A percentile compares a stretch with the other conserved stretches of the same genome.
Conservation (phyloP, 176 grass and related monocot genomes). For the Saccharum spontaneum region DNA sequence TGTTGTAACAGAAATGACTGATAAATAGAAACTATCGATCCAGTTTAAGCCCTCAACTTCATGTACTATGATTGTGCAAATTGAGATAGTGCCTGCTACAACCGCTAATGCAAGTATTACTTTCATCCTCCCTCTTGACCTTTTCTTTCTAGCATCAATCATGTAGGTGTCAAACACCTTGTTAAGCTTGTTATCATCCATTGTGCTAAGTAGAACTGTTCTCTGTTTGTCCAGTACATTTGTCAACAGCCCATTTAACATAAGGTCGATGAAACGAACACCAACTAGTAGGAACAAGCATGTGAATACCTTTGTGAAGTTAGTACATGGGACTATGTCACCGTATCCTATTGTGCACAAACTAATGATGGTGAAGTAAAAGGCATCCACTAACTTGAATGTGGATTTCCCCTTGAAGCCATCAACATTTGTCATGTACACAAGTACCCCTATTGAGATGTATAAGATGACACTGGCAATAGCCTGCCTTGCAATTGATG, state of each 20-base stretch:
- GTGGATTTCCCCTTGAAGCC: conserved; percentile 69
- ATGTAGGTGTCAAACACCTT: conserved; percentile 71
- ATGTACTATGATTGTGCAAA: conserved; percentile 65
- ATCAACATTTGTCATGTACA: conserved; percentile 57
- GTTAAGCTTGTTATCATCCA: conserved; percentile 77
- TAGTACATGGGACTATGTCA: conserved; percentile 69
- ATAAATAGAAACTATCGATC: conserved; percentile 70
- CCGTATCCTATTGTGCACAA: conserved; percentile 84
- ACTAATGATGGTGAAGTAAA: conserved; percentile 79
- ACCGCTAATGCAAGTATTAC: conserved; percentile 51
- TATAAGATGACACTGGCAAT: conserved; percentile 57
- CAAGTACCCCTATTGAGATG: conserved; percentile 56
- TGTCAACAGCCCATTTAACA: conserved; percentile 58
- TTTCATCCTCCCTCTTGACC: conserved; percentile 65
- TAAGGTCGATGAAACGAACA: conserved; percentile 64
- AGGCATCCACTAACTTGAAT: conserved; percentile 59
- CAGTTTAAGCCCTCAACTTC: conserved; percentile 58
- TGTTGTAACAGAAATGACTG: conserved; percentile 86
- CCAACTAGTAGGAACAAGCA: conserved; percentile 77
- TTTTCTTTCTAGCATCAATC: conserved; percentile 66
- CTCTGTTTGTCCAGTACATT: conserved; percentile 66
- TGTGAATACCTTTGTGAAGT: conserved; percentile 71
- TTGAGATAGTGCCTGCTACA: conserved; percentile 53
- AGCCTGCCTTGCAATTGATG: conserved; percentile 61
- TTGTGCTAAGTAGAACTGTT: conserved; percentile 67